phyloP scores from a whole-genome alignment of 108 stramenopile species.

The Cyclotella sp. region DNA sequence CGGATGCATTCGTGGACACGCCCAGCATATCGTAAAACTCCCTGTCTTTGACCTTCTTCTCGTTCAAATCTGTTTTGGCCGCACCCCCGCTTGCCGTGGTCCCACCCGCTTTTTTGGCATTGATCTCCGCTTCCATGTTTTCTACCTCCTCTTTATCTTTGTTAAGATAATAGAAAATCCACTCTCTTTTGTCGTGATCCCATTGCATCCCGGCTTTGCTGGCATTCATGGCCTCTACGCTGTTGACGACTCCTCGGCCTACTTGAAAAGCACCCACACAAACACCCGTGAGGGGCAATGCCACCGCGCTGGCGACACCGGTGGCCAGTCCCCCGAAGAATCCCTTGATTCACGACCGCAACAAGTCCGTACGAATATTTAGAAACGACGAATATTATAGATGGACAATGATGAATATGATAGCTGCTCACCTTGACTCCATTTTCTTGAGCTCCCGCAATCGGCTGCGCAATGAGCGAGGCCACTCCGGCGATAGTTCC shows the following conservation, averaged over 20 bases:
- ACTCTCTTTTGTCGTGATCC: slow-evolving; percentile 81
- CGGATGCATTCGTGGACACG: slow-evolving; percentile 79
- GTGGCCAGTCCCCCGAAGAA: slow-evolving; percentile 84
- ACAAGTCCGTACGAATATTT: too few relatives aligned
- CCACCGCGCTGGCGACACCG: slow-evolving; percentile 81
- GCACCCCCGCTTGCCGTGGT: slow-evolving; percentile 32
- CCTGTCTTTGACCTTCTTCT: slow-evolving; percentile 80
- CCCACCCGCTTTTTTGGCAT: slow-evolving; percentile 26
- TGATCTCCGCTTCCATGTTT: slow-evolving; percentile 54
- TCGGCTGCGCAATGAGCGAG: slow-evolving; percentile 82
- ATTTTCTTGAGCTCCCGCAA: slow-evolving; percentile 83
- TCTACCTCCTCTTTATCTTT: slow-evolving; percentile 66
- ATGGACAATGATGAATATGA: too few relatives aligned
- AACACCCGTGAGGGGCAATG: slow-evolving; percentile 85
- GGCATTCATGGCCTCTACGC: slow-evolving; percentile 70
- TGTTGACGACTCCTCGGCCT: slow-evolving; percentile 76
- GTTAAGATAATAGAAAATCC: slow-evolving; percentile 77
- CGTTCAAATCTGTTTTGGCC: slow-evolving; percentile 30
- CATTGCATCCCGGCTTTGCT: slow-evolving; percentile 83
- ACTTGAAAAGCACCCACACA: slow-evolving; percentile 88
- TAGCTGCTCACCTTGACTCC: slow-evolving; percentile 45
- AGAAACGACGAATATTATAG: too few relatives aligned
- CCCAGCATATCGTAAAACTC: slow-evolving; percentile 87
- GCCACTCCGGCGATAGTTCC: slow-evolving; percentile 84
- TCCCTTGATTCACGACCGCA: slow-evolving; percentile 33